Evolutionary conservation across 495 filamentous ascomycete species (phyloP), one percentile per base, ranked within the genome.

Genomic region (Aspergillus homomorphus): DNA sequence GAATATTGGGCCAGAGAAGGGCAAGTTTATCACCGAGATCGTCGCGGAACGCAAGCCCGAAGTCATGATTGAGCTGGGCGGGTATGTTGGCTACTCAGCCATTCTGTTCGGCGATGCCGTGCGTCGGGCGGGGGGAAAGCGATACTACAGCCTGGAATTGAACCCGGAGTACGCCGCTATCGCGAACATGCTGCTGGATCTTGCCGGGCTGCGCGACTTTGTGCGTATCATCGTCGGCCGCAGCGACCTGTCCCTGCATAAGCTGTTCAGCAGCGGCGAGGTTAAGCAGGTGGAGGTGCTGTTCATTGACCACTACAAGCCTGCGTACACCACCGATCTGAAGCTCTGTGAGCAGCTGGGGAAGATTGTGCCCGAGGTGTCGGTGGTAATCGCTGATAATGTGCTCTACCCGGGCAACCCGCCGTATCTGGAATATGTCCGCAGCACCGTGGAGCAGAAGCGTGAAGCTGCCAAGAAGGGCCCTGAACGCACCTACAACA

Each of bases 1-100:
- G 85, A 93, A 90, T 56, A 81, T 95, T 28, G 90, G 90, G 18
- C 77, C 83, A 45, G 70, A 82, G 54, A 95, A 95, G 64, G 89
- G 88, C 45, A 76, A 76, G 43, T 82, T 90, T 21, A 80, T 93
- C 18, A 77, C 76, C 0, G 73, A 86, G 26, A 65, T 90, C 8
- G 91, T 94, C 56, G 68, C 70, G 12, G 73, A 87, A 55, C 64
- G 79, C 49, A 87, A 86, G 66, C 90, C 90, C 0, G 61, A 80
- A 42, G 77, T 76, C 5, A 88, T 92, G 77, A 82, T 94, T 49
- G 90, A 95, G 68, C 80, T 93, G 4, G 90, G 90, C 43, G 87
- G 88, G 49, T 95, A 92, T 71, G 76, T 91, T 28, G 90, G 90
- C 45, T 94, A 92, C 74, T 90, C 87, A 0, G 84, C 85, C 44